Conservation (phyloP, 495 filamentous ascomycete species). For the Neohortaea acidophila region DNA sequence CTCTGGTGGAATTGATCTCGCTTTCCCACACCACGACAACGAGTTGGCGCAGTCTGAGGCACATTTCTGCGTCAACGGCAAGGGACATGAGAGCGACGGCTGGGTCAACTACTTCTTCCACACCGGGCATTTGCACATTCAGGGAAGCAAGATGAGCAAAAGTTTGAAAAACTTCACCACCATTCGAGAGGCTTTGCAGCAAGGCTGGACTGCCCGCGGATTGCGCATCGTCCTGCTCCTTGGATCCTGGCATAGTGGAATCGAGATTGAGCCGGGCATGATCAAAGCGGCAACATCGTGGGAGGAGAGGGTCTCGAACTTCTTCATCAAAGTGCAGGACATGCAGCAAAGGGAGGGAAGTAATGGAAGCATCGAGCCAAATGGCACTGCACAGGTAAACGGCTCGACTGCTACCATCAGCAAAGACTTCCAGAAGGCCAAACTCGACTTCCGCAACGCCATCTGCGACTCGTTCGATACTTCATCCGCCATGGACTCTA, state of each 20-base stretch:
- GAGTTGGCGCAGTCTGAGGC: constrained; percentile 91
- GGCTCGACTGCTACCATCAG: neutral
- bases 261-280: constrained; percentile 80
- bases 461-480: constrained; percentile 88
- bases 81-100: constrained; percentile 30
- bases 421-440: constrained; percentile 46
- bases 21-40: constrained; percentile 94
- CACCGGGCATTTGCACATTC: constrained; percentile 85
- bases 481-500: constrained; percentile 52
- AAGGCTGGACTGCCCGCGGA: constrained; percentile 63
- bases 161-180: constrained; percentile 95
- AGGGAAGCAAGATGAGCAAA: constrained; percentile 90
- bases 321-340: constrained; percentile 69
- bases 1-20: constrained; percentile 82
- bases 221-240: constrained; percentile 80
- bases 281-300: constrained; percentile 55
- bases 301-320: constrained; percentile 77
- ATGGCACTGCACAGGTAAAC: neutral
- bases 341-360: constrained; percentile 26
- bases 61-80: constrained; percentile 39
- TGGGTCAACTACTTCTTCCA: constrained; percentile 97
- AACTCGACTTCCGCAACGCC: constrained; percentile 44
- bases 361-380: neutral
- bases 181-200: constrained; percentile 64
- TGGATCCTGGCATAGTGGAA: constrained; percentile 74